Evolutionary conservation across 192 early-diverging fungal species (phyloP), one percentile per base, ranked within the genome.

Genomic region (Lobosporangium transversale): DNA sequence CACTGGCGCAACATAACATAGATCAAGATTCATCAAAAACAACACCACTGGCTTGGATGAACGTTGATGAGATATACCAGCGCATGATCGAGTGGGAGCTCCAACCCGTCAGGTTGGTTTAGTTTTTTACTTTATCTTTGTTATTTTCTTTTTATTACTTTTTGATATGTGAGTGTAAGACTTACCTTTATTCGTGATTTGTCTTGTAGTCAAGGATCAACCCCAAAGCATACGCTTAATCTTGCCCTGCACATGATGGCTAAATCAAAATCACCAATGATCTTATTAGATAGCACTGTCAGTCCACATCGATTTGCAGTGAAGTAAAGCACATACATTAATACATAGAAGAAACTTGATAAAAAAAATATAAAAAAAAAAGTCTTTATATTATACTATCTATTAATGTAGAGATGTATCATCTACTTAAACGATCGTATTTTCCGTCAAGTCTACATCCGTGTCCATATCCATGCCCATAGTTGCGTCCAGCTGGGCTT

Each of bases 221-320:
- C 64, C 3, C 71, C 71, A 4, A 76, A 62, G 35, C 71, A 67
- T 45, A 76, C 71, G 2, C 71, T 76, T n/a, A 76, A 76, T 27
- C 64, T 76, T 4, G 71, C 71, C 2, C 27, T 76, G 6, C 71
- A 67, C 24, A 76, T 76, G 71, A 76, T 76, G 71, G 71, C 71
- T 2, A 66, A 66, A 23, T 67, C 64, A 15, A 64, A 67, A 11
- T 58, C 71, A 23, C 71, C 71, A 11, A 76, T 64, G 12, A 35
- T 76, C 17, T 50, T 76, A 7, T 10, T 76, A 18, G 71, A 76
- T 40, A 76, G 71, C 37, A 57, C 51, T 17, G 42, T 40, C 3
- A 61, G 51, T 62, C 71, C 71, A 20, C 54, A 76, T 33, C 56
- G 71, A 33, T 76, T 76, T 48, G 62, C 62, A 10, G 18, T 71